These are phyloP conservation scores for Solanum lycopersicoides DNA, from an alignment of 257 asterid species.

Conservation along the genomic window DNA sequence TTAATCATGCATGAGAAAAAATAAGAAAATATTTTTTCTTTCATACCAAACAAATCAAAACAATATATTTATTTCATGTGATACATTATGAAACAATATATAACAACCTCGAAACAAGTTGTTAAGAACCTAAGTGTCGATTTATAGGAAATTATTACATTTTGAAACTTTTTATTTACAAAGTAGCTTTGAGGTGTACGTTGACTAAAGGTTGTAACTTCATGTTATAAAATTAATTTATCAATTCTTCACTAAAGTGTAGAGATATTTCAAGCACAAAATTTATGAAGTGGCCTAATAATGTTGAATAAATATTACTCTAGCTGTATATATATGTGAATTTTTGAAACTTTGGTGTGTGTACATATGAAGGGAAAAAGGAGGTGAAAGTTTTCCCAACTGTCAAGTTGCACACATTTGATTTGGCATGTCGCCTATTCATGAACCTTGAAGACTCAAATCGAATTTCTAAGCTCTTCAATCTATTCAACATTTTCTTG, in stretches of 20 bases:
- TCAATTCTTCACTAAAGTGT: not conserved
- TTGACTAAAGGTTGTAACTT: not conserved
- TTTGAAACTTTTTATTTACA: not conserved
- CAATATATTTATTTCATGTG: too few species aligned
- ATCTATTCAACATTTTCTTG: conserved; percentile 44
- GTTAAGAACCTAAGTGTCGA: not conserved
- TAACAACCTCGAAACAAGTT: not conserved
- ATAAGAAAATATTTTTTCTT: too few species aligned
- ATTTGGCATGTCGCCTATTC: conserved; percentile 61
- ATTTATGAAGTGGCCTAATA: not conserved
- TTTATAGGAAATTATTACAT: too few species aligned
- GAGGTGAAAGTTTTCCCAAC: conserved; percentile 41
- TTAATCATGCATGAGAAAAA: too few species aligned
- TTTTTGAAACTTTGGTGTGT: not conserved
- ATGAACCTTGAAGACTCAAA: conserved; percentile 58
- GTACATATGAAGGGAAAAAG: conserved; percentile 26
- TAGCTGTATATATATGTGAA: not conserved
- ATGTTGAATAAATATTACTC: not conserved
- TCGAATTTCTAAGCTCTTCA: conserved; percentile 36
- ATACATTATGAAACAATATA: too few species aligned
- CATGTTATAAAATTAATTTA: not conserved
- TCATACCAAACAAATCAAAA: too few species aligned
- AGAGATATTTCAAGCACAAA: not conserved
- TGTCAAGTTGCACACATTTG: conserved; percentile 49
- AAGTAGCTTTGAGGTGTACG: not conserved